These are phyloP conservation scores for Crepidotus variabilis DNA, from an alignment of 768 basidiomycete species.

Conservation along the genomic window DNA sequence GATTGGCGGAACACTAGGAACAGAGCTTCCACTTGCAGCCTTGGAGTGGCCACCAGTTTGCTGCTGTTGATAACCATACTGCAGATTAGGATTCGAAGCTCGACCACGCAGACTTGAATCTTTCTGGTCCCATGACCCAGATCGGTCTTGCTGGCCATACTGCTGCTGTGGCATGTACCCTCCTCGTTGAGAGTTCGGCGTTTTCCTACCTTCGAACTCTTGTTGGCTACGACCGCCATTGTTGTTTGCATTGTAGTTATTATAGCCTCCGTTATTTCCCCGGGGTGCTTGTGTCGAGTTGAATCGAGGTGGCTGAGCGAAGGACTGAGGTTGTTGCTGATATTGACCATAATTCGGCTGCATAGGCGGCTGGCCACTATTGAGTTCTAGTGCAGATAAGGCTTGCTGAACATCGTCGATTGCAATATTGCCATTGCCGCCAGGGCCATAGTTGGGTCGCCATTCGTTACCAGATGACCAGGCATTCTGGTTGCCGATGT, in stretches of 20 bases:
- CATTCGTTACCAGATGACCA: constrained; percentile 66
- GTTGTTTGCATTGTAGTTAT: constrained; percentile 28
- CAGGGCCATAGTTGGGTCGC: constrained; percentile 35
- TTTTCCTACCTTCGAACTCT: constrained; percentile 66
- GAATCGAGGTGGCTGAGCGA: constrained; percentile 67
- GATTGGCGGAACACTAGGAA: constrained; percentile 71
- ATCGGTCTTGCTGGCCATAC: constrained; percentile 29
- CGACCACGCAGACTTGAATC: constrained; percentile 54
- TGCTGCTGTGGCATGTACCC: constrained; percentile 38
- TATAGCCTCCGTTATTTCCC: constrained; percentile 16
- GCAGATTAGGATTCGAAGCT: constrained; percentile 66
- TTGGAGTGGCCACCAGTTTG: constrained; percentile 29
- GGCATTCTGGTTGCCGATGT: constrained; percentile 61
- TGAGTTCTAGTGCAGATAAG: constrained; percentile 64
- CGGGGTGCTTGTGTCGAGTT: constrained; percentile 43
- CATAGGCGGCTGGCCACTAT: constrained; percentile 26
- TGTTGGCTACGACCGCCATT: constrained; percentile 41
- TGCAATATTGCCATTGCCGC: constrained; percentile 27
- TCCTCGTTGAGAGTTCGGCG: constrained; percentile 42
- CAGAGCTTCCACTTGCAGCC: constrained; percentile 28
- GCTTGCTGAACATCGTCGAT: constrained; percentile 80
- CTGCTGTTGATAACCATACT: constrained; percentile 55
- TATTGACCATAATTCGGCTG: constrained; percentile 23
- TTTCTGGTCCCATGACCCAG: constrained; percentile 55
- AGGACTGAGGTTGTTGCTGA: constrained; percentile 42